Conservation (phyloP, 1,284 basidiomycete species). For the Tylopilus orsonianus region DNA sequence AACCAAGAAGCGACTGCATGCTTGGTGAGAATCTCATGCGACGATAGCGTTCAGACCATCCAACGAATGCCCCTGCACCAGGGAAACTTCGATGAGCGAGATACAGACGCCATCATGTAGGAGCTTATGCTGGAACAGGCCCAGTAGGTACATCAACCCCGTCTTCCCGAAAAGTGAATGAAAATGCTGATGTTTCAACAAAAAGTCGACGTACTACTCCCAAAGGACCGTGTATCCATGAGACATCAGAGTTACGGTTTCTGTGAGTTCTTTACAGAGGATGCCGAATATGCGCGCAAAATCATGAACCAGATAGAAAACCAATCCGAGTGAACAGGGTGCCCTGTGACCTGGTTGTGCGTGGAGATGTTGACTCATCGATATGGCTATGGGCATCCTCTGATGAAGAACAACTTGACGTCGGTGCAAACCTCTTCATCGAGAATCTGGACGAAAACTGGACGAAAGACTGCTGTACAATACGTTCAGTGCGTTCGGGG, state of each 20-base stretch:
- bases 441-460: constrained; percentile 91
- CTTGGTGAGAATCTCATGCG: constrained; percentile 53
- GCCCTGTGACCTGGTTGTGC: background rate
- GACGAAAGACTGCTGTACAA: constrained; percentile 93
- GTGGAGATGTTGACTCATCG: background rate
- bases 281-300: constrained; percentile 99
- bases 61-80: constrained; percentile 34
- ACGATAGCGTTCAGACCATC: background rate
- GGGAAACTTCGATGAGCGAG: constrained; percentile 97
- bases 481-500: constrained; percentile 93
- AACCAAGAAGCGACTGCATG: constrained; percentile 97
- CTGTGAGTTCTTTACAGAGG: constrained; percentile 97
- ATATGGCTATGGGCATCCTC: constrained; percentile 30
- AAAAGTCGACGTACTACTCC: constrained; percentile 95
- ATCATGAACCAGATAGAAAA: constrained; percentile 99
- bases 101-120: constrained; percentile 88
- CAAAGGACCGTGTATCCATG: constrained; percentile 99
- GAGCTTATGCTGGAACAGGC: constrained; percentile 96
- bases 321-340: constrained; percentile 78
- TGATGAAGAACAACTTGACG: constrained; percentile 87
- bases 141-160: constrained; percentile 76
- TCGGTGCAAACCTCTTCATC: constrained; percentile 96
- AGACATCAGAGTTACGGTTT: constrained; percentile 98
- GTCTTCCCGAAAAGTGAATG: background rate
- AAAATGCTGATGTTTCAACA: constrained; percentile 10